Evolutionary conservation across 1,284 basidiomycete species (phyloP).

Genomic region (Omphalotus olearius): DNA sequence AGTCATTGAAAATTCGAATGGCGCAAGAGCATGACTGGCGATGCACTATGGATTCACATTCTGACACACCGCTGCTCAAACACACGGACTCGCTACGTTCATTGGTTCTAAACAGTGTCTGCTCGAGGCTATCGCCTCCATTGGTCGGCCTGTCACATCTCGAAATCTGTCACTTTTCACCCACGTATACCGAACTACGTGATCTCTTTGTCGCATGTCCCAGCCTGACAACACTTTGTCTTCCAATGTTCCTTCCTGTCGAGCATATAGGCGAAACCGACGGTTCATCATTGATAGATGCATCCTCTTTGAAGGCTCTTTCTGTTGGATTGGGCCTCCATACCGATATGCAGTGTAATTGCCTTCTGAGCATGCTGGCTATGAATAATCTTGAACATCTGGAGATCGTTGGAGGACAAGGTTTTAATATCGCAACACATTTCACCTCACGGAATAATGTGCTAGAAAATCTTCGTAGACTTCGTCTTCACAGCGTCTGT

Average conservation of each 20-base stretch:
- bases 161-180: conserved; percentile 16
- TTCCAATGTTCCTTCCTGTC: conserved; percentile 6
- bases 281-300: conserved; percentile 10
- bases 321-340: conserved; percentile 17
- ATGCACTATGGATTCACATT: no score
- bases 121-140: conserved; percentile 9
- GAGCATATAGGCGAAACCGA: not conserved
- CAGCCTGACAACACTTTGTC: conserved; percentile 14
- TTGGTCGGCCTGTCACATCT: conserved; percentile 17
- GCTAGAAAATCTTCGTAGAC: conserved; percentile 7
- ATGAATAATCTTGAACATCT: conserved; percentile 22
- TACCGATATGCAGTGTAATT: conserved; percentile 12
- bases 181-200: conserved; percentile 15
- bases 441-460: not conserved
- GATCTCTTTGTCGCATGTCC: conserved; percentile 15
- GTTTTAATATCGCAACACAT: not conserved
- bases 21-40: no score
- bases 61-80: not conserved
- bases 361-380: conserved; percentile 14
- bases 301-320: conserved; percentile 14
- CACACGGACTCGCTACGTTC: conserved; percentile 10
- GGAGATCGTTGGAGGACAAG: conserved; percentile 14
- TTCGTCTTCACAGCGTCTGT: conserved; percentile 4
- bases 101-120: conserved; percentile 16
- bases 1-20: not conserved